A percentile compares a stretch with the other conserved stretches of the same genome.
Conservation (phyloP, 768 basidiomycete genomes). For the Russula dissimulans region DNA sequence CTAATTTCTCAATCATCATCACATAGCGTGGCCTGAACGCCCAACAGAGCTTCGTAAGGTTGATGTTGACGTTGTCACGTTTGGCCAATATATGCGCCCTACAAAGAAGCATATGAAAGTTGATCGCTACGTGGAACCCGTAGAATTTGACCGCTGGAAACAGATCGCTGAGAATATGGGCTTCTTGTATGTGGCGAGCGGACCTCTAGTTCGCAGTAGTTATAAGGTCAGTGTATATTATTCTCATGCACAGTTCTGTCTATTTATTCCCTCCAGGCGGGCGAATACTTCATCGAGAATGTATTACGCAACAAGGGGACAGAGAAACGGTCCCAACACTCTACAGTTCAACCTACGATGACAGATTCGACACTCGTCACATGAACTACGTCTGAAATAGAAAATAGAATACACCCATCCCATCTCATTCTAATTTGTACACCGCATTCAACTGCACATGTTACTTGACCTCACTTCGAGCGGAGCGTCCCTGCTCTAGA, state of each 20-base stretch:
- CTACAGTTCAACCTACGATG: conserved; percentile 20
- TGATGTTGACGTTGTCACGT: conserved; percentile 95
- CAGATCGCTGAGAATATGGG: conserved; percentile 85
- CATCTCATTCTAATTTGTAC: background rate
- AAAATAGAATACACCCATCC: background rate
- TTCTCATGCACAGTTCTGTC: background rate
- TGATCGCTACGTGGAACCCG: conserved; percentile 88
- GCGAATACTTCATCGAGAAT: conserved; percentile 92
- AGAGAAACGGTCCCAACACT: conserved; percentile 32
- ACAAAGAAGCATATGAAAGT: conserved; percentile 99
- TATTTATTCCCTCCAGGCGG: conserved; percentile 50
- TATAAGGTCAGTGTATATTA: conserved; percentile 66
- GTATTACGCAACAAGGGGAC: conserved; percentile 56
- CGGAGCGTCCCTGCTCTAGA: too few species aligned
- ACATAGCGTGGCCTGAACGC: background rate
- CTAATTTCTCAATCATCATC: background rate
- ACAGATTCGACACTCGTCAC: background rate
- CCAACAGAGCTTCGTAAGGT: conserved; percentile 71
- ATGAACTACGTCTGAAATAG: background rate
- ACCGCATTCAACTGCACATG: too few species aligned
- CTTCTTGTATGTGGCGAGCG: conserved; percentile 95
- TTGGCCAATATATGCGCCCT: conserved; percentile 99
- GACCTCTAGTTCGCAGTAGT: conserved; percentile 90
- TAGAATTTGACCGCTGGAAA: conserved; percentile 90
- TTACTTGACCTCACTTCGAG: too few species aligned